Percentiles rank a stretch among this genome's conserved stretches.
Conservation (phyloP, 257 asterid species). For the Penstemon eatonii region DNA sequence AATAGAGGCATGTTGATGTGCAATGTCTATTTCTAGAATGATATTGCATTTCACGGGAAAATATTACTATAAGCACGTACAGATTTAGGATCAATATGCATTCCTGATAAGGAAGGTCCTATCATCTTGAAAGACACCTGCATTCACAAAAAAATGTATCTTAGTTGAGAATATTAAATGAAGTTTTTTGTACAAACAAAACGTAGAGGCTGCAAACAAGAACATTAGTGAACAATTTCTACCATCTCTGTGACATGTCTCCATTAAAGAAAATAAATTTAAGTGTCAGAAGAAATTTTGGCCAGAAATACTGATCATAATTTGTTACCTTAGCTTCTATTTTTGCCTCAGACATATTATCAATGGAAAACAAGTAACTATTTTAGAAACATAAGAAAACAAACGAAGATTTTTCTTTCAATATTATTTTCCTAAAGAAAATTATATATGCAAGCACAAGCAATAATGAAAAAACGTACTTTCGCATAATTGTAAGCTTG, state of each 20-base stretch:
- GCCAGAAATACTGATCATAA: background rate
- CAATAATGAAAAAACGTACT: conserved; percentile 45
- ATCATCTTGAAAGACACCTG: conserved; percentile 94
- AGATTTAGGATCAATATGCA: conserved; percentile 89
- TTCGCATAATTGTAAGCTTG: conserved; percentile 89
- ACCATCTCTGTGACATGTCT: conserved; percentile 15
- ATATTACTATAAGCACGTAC: conserved; percentile 42
- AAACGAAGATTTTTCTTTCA: background rate
- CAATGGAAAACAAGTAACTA: background rate
- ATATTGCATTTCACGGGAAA: background rate
- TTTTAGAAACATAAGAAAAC: conserved; percentile 1
- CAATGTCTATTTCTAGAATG: background rate
- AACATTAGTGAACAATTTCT: conserved; percentile 5
- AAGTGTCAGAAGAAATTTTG: background rate
- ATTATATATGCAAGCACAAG: conserved; percentile 8
- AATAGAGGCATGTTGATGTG: background rate
- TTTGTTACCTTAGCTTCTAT: background rate
- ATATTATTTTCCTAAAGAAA: too few species aligned
- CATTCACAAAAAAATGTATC: conserved; percentile 26
- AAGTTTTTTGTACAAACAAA: conserved; percentile 9
- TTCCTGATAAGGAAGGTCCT: conserved; percentile 84
- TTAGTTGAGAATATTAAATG: conserved; percentile 18
- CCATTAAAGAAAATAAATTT: conserved; percentile 13
- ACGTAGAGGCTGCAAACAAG: conserved; percentile 21
- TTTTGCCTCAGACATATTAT: background rate